These are phyloP conservation scores for Backusella morwellensis DNA, from an alignment of 192 early-diverging fungal species.

Conservation along the genomic window DNA sequence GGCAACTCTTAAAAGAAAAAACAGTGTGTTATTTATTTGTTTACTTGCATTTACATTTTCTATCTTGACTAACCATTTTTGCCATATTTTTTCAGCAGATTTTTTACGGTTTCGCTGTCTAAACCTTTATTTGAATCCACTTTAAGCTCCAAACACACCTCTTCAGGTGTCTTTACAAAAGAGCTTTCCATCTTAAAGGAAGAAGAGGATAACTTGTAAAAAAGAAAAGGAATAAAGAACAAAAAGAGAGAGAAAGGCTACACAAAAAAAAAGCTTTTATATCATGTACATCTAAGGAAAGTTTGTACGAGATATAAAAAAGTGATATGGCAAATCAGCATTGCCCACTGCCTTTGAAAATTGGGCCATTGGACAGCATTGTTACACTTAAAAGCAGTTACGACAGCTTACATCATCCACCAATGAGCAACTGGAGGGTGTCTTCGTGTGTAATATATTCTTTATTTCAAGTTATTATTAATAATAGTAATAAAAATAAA, in stretches of 20 bases:
- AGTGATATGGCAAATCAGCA: background rate
- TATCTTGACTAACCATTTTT: slow-evolving; percentile 66
- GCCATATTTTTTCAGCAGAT: slow-evolving; percentile 66
- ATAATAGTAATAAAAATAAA: too few species aligned
- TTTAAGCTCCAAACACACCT: slow-evolving; percentile 56
- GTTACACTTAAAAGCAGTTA: background rate
- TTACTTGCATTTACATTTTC: background rate
- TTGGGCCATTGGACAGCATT: background rate
- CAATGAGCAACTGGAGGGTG: background rate
- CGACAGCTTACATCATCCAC: background rate
- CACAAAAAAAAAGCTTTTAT: background rate
- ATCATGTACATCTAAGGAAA: too few species aligned
- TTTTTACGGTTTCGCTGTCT: slow-evolving; percentile 54
- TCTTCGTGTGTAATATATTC: too few species aligned
- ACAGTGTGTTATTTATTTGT: slow-evolving; percentile 12
- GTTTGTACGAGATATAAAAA: background rate
- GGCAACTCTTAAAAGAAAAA: slow-evolving; percentile 67
- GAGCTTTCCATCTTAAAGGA: slow-evolving; percentile 13
- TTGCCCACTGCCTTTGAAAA: background rate
- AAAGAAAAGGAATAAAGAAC: too few species aligned
- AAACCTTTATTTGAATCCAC: slow-evolving; percentile 71
- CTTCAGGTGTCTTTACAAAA: slow-evolving; percentile 19
- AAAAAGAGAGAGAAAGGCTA: background rate
- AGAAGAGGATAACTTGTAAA: background rate
- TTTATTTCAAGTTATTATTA: too few species aligned